These are phyloP conservation scores for Epicoccum sorghinum DNA, from an alignment of 2,329 filamentous ascomycete genomes.

Conservation along the genomic window DNA sequence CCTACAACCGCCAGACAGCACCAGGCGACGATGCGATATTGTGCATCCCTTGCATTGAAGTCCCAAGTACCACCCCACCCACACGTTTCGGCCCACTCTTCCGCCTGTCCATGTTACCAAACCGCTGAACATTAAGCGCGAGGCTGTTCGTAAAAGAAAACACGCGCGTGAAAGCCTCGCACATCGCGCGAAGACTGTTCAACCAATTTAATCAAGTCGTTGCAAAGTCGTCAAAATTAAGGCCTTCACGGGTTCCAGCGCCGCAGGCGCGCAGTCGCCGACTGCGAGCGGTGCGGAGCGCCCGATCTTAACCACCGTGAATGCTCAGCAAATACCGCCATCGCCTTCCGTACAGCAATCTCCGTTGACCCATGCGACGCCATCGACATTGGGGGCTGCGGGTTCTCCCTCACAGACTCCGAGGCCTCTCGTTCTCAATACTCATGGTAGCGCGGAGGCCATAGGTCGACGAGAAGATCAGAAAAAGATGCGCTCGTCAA, in stretches of 20 bases:
- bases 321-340: slow-evolving; percentile 22
- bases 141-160: slow-evolving; percentile 10
- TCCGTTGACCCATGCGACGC: slow-evolving; percentile 31
- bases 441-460: slow-evolving; percentile 26
- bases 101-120: slow-evolving; percentile 9
- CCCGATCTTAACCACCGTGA: slow-evolving; percentile 26
- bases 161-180: neutral
- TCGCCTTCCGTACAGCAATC: slow-evolving; percentile 31
- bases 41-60: slow-evolving; percentile 8
- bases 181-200: neutral
- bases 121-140: slow-evolving; percentile 13
- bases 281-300: slow-evolving; percentile 31
- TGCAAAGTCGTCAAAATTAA: slow-evolving; percentile 39
- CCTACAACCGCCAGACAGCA: slow-evolving; percentile 4
- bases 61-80: slow-evolving; percentile 4
- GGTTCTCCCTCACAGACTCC: slow-evolving; percentile 36
- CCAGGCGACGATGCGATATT: slow-evolving; percentile 9
- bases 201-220: neutral
- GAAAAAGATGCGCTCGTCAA: slow-evolving; percentile 71
- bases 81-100: slow-evolving; percentile 14
- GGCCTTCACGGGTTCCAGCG: slow-evolving; percentile 28
- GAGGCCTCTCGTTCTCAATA: slow-evolving; percentile 26
- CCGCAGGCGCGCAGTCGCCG: slow-evolving; percentile 33
- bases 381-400: slow-evolving; percentile 34
- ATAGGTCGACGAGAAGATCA: slow-evolving; percentile 23